Conservation (phyloP, 768 basidiomycete species). For the Daedaleopsis nitida region DNA sequence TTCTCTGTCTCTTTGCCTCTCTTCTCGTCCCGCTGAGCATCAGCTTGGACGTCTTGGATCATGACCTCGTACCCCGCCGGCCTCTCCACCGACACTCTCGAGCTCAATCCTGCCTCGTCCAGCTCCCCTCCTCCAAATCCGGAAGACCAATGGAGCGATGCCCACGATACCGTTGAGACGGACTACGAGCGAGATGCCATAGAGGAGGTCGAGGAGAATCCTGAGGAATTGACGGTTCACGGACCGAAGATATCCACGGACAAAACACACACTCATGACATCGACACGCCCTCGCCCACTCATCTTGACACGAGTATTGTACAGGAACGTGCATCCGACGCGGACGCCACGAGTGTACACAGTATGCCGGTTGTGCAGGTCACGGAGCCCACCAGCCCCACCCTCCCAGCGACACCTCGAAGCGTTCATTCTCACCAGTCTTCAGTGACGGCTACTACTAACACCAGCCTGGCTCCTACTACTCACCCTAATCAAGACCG, state of each 20-base stretch:
- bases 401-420: slow-evolving; percentile 26
- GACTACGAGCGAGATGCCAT: slow-evolving; percentile 36
- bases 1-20: neutral
- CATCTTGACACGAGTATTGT: slow-evolving; percentile 24
- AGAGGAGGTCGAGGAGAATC: slow-evolving; percentile 25
- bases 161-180: slow-evolving; percentile 38
- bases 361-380: slow-evolving; percentile 61
- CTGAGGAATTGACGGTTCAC: slow-evolving; percentile 30
- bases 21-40: neutral
- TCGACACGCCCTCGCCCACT: slow-evolving; percentile 42
- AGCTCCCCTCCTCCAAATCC: slow-evolving; percentile 23
- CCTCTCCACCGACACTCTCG: slow-evolving; percentile 30
- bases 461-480: slow-evolving; percentile 25
- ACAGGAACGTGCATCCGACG: slow-evolving; percentile 44
- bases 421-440: slow-evolving; percentile 34
- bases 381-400: slow-evolving; percentile 39
- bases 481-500: slow-evolving; percentile 17
- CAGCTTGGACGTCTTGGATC: slow-evolving; percentile 2
- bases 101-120: slow-evolving; percentile 19
- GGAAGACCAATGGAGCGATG: slow-evolving; percentile 42
- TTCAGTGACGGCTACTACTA: slow-evolving; percentile 32
- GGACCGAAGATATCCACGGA: slow-evolving; percentile 27
- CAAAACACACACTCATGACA: slow-evolving; percentile 26
- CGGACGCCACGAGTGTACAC: slow-evolving; percentile 53
- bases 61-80: slow-evolving; percentile 30